Base-by-base conservation (phyloP, 306 rosid genomes). In the Glycyrrhiza uralensis region DNA sequence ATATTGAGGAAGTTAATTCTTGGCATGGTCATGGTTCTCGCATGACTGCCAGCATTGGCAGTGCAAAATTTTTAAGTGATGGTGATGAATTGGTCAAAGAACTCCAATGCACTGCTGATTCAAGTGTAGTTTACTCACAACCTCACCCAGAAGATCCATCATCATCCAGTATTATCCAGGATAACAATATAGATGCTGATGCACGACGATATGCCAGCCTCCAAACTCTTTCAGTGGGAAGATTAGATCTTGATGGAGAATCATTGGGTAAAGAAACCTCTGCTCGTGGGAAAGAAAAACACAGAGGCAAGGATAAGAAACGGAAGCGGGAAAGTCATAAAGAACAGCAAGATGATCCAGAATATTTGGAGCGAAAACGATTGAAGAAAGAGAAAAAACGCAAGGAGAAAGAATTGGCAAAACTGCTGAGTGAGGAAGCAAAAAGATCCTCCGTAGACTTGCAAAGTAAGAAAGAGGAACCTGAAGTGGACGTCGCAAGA, bases 21-120 rank as follows among this genome's bases (percentile, higher is more conserved):
- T 91, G 88, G 66, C 92, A 86, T 39, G 86, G 79, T 79, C 92
- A 1, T 42, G 92, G 96, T 66, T 94, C 95, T 14, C 92, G 82
- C 69, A 77, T 94, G 97, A 94, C 97, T 72, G 97, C 95, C 69
- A 94, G 98, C 80, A 91, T 89, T 51, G 97, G 95, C 33, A 89
- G 98, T 80, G 98, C 95, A 32, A 94, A 89, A 57, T 54, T 88
- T 65, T 63, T 83, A 18, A 84, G 87, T 29, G 89, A 90, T 55
- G 88, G 88, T 66, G 94, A 89, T 26, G 98, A 89, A 55, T 51
- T 85, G 15, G 90, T 79, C 45, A 94, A 76, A 79, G 98, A 94
- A 62, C 88, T 94, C 52, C 98, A 85, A 71, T 91, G 92, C 86
- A 89, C 96, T 49, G 97, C 97, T 7, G 96, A 91, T 83, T 89